phyloP scores from a whole-genome alignment of 2,329 filamentous ascomycete species.

The Fusarium pininemorale region DNA sequence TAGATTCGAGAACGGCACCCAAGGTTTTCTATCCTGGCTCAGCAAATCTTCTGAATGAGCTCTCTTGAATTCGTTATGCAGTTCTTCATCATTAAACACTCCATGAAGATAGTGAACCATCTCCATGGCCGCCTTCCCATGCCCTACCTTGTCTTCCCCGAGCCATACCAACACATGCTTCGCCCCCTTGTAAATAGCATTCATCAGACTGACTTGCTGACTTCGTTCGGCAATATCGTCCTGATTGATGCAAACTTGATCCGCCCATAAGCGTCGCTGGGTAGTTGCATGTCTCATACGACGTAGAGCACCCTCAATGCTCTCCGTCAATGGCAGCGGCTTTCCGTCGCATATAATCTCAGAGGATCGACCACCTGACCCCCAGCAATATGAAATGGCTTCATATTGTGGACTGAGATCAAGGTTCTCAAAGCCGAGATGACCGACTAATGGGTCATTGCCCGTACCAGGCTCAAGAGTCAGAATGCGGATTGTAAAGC shows the following conservation, averaged over 20 bases:
- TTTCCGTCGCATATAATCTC: slow-evolving; percentile 38
- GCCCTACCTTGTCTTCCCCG: slow-evolving; percentile 41
- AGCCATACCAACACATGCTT: slow-evolving; percentile 49
- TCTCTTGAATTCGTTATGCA: slow-evolving; percentile 42
- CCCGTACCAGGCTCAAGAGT: slow-evolving; percentile 44
- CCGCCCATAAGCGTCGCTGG: slow-evolving; percentile 49
- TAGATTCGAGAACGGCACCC: slow-evolving; percentile 47
- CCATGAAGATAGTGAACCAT: slow-evolving; percentile 43
- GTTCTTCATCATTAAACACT: slow-evolving; percentile 45
- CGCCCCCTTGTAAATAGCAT: slow-evolving; percentile 48
- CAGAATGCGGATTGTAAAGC: slow-evolving; percentile 45
- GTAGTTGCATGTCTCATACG: slow-evolving; percentile 40
- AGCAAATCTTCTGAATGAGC: slow-evolving; percentile 45
- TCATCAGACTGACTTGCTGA: slow-evolving; percentile 52
- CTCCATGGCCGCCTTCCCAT: slow-evolving; percentile 42
- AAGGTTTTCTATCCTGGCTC: slow-evolving; percentile 41
- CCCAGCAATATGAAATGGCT: slow-evolving; percentile 51
- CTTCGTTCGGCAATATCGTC: slow-evolving; percentile 47
- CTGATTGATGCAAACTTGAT: slow-evolving; percentile 55
- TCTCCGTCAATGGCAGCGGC: slow-evolving; percentile 43
- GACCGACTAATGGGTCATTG: slow-evolving; percentile 42
- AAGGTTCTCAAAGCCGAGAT: slow-evolving; percentile 39
- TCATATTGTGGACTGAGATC: slow-evolving; percentile 42
- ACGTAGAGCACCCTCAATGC: slow-evolving; percentile 44
- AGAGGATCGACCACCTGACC: slow-evolving; percentile 34